Evolutionary conservation across 495 filamentous ascomycete genomes (phyloP), one percentile per base, ranked within the genome.

Genomic region (Pyronema omphalodes): DNA sequence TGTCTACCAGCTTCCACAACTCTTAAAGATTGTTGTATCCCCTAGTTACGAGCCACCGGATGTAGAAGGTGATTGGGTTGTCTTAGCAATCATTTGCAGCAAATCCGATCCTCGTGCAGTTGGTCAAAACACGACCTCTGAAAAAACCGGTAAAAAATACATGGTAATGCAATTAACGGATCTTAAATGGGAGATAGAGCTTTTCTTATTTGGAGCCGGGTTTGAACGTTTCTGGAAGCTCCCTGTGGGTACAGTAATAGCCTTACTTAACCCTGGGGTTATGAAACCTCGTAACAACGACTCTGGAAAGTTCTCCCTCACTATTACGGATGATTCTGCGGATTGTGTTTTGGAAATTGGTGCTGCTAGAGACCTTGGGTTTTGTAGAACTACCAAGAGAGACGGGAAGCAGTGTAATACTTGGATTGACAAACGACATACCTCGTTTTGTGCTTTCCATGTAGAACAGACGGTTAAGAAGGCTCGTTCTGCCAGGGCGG

Each of bases 281-380:
- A 81, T 99, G 76, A 85, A 88, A 7, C 93, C 93, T 2, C 80
- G 80, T 0, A 76, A 76, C 2, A 79, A 78, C 50, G 71, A 79
- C 11, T 88, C 83, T 4, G 85, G 86, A 19, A 73, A 76, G 19
- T 99, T 95, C 66, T 84, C 81, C 37, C 72, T 99, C 23, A 79
- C 82, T 0, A 74, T 99, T 51, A 81, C 81, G 44, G 84, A 79
- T 51, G 86, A 84, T 37, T 81, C 83, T 37, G 82, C 83, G 39
- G 91, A 99, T 57, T 88, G 80, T 0, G 74, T 99, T 14, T 76
- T 99, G 4, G 93, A 99, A 63, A 73, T 99, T 34, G 93, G 93
- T 35, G 77, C 75, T 14, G 79, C 85, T 3, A 74, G 85, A 36
- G 93, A 99, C 67, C 73, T 99, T 0, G 86, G 81, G 3, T 95